These are phyloP conservation scores for Sporothrix euskadiensis DNA, from an alignment of 2,329 filamentous ascomycete genomes.

Conservation along the genomic window DNA sequence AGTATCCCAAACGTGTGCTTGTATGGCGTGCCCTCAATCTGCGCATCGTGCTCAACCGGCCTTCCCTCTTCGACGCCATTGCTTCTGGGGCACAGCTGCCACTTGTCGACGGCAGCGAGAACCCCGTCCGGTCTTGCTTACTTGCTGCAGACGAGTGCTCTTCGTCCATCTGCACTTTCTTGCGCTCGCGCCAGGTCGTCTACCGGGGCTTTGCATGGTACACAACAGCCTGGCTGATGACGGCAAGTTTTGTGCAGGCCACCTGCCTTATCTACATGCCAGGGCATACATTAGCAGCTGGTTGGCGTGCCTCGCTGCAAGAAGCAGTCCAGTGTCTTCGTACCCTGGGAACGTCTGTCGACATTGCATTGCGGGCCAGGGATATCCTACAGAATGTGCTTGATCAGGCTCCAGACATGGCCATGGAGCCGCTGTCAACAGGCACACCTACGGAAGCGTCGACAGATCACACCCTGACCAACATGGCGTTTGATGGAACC, in stretches of 20 bases:
- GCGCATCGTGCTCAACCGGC: conserved; percentile 17
- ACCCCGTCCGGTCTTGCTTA: not conserved
- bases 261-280: conserved; percentile 21
- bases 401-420: not conserved
- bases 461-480: not conserved
- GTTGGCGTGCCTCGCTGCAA: not conserved
- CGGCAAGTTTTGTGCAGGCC: conserved; percentile 15
- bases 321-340: not conserved
- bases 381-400: not conserved
- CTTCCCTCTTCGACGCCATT: conserved; percentile 14
- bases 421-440: not conserved
- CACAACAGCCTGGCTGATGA: conserved; percentile 16
- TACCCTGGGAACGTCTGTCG: not conserved
- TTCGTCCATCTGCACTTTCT: conserved; percentile 6
- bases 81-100: conserved; percentile 3
- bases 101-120: not conserved
- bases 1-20: conserved; percentile 11
- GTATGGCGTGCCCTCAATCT: conserved; percentile 10
- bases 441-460: not conserved
- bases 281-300: not conserved
- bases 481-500: not conserved
- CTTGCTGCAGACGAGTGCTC: conserved; percentile 1
- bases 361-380: not conserved
- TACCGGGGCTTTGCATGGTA: conserved; percentile 9
- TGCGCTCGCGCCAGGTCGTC: not conserved